Conservation (phyloP, 148 eudicot species). For the Rhododendron molle region DNA sequence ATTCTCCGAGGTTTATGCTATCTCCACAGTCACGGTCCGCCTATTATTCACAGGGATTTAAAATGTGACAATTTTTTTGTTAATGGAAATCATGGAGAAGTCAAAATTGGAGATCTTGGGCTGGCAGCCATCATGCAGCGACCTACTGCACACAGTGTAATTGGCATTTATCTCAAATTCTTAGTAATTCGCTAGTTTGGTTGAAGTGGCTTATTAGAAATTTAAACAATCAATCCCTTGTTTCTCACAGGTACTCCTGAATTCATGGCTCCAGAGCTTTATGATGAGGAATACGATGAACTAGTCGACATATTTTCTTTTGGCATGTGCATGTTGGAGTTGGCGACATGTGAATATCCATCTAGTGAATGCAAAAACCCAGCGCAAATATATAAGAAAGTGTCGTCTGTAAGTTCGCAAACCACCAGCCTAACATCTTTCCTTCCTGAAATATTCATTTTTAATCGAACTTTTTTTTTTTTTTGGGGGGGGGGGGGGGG, state of each 20-base stretch:
- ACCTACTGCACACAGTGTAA: constrained; percentile 60
- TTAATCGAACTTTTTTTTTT: not conserved
- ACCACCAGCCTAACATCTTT: not conserved
- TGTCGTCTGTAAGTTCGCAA: constrained; percentile 53
- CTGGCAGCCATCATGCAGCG: constrained; percentile 68
- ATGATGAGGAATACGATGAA: constrained; percentile 77
- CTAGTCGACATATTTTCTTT: constrained; percentile 85
- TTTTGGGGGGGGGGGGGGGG: constrained; percentile 46
- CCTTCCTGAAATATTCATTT: not conserved
- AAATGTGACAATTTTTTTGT: constrained; percentile 86
- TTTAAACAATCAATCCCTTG: not conserved
- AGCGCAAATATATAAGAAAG: constrained; percentile 77
- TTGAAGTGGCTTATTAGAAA: not conserved
- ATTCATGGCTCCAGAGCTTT: constrained; percentile 97
- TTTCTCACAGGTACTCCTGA: constrained; percentile 72
- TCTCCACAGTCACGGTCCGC: constrained; percentile 74
- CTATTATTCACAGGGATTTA: constrained; percentile 76
- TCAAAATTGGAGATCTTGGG: constrained; percentile 89
- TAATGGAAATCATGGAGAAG: constrained; percentile 80
- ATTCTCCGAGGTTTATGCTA: constrained; percentile 66
- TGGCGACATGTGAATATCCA: constrained; percentile 77
- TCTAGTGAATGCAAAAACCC: constrained; percentile 68
- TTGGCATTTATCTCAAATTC: constrained; percentile 36
- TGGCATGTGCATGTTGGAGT: constrained; percentile 88
- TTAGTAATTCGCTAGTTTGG: not conserved